These are phyloP conservation scores for Yamadazyma buinensis DNA, from an alignment of 1,139 yeast genomes.

Conservation along the genomic window DNA sequence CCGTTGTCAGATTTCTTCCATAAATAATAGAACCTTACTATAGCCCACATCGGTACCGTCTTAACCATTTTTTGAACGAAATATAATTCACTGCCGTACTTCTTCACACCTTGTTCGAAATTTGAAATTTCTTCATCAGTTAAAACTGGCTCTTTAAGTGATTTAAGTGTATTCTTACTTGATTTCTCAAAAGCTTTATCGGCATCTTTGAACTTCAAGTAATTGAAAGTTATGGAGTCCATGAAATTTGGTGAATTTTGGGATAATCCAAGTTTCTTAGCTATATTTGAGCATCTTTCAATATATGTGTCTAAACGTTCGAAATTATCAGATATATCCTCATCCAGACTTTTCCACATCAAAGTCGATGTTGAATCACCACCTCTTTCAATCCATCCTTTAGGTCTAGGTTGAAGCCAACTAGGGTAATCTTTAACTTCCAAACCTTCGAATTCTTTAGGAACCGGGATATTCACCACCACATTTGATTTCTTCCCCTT, in stretches of 20 bases:
- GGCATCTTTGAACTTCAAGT: slow-evolving; percentile 46
- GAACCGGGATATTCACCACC: slow-evolving; percentile 34
- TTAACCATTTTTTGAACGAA: slow-evolving; percentile 68
- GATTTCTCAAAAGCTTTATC: slow-evolving; percentile 40
- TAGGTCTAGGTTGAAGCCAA: slow-evolving; percentile 78
- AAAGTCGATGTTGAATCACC: slow-evolving; percentile 61
- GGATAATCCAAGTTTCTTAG: slow-evolving; percentile 47
- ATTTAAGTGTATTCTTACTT: slow-evolving; percentile 47
- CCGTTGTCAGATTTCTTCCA: slow-evolving; percentile 90
- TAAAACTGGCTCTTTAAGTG: slow-evolving; percentile 74
- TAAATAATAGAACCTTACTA: slow-evolving; percentile 79
- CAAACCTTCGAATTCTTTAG: slow-evolving; percentile 40
- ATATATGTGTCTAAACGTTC: slow-evolving; percentile 51
- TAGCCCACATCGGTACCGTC: slow-evolving; percentile 68
- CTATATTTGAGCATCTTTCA: slow-evolving; percentile 51
- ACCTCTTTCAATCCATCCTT: slow-evolving; percentile 86
- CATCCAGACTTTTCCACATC: slow-evolving; percentile 58
- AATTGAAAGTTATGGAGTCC: slow-evolving; percentile 61
- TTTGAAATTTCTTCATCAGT: slow-evolving; percentile 55
- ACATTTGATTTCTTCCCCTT: slow-evolving; percentile 17
- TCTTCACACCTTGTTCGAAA: slow-evolving; percentile 74
- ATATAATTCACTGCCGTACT: slow-evolving; percentile 75
- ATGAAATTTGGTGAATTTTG: slow-evolving; percentile 69
- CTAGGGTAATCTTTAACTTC: slow-evolving; percentile 53
- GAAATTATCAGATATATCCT: slow-evolving; percentile 28